phyloP scores from a whole-genome alignment of 1,284 basidiomycete genomes.

The Puccinia triticina region DNA sequence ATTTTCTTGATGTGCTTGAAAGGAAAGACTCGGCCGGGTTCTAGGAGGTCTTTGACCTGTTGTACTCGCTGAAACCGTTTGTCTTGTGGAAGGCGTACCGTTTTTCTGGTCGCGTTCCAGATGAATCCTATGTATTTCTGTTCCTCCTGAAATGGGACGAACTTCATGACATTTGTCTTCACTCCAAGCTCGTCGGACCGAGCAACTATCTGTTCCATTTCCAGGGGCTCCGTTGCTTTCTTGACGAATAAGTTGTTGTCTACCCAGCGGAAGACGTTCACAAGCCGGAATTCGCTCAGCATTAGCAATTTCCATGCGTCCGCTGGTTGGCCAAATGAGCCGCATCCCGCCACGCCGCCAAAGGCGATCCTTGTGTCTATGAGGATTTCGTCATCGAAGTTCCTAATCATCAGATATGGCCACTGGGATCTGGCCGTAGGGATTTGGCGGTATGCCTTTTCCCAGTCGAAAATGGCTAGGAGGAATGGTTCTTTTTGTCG shows the following conservation, averaged over 20 bases:
- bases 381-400: neutral
- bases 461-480: no score
- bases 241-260: no score
- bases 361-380: slow-evolving; percentile 19
- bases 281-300: neutral
- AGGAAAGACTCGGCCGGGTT: neutral
- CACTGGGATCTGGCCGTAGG: neutral
- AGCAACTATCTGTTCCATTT: slow-evolving; percentile 9
- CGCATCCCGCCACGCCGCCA: slow-evolving; percentile 2
- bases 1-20: neutral
- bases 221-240: no score
- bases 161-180: neutral
- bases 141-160: neutral
- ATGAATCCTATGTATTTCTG: slow-evolving; percentile 13
- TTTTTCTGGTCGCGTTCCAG: neutral
- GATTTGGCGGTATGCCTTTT: neutral
- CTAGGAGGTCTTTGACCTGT: neutral
- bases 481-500: no score
- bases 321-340: slow-evolving; percentile 1
- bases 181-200: neutral
- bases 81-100: neutral
- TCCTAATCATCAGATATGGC: neutral
- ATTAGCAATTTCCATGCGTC: slow-evolving; percentile 17
- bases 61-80: neutral
- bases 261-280: slow-evolving; percentile 10